A percentile compares a stretch with the other conserved stretches of the same genome.
These are phyloP conservation scores for Zoysia japonica DNA, from an alignment of 176 grass and related monocot species.

Conservation along the genomic window DNA sequence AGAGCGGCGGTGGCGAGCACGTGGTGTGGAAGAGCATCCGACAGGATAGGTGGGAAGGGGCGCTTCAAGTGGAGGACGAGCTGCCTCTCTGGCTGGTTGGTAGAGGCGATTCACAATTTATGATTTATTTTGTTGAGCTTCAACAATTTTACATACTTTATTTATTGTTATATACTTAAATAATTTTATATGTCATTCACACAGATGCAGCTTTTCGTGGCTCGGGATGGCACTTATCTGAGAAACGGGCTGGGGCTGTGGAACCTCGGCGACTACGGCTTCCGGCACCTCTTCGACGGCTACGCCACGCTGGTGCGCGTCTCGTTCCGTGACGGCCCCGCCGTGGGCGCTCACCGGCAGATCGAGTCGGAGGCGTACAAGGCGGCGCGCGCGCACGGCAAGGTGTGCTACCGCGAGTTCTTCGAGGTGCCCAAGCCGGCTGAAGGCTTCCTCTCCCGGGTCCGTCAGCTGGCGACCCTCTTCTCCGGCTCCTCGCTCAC, in stretches of 20 bases:
- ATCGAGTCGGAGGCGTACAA: conserved; percentile 95
- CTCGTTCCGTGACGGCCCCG: conserved; percentile 62
- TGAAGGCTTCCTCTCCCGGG: conserved; percentile 45
- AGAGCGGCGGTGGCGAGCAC: conserved; percentile 45
- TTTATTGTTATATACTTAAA: too few relatives aligned
- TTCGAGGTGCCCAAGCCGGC: conserved; percentile 72
- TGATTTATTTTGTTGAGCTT: too few relatives aligned
- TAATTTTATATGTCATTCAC: too few relatives aligned
- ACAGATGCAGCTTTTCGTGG: background rate
- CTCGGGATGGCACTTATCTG: conserved; percentile 89
- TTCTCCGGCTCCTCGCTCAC: conserved; percentile 91
- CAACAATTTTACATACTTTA: too few relatives aligned
- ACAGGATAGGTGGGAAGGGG: conserved; percentile 89
- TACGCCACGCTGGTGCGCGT: conserved; percentile 93
- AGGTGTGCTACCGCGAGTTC: conserved; percentile 94
- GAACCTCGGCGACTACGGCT: conserved; percentile 85
- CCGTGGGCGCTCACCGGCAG: conserved; percentile 74
- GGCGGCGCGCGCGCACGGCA: conserved; percentile 66
- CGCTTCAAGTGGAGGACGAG: conserved; percentile 61
- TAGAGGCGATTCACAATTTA: background rate
- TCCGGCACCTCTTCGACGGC: conserved; percentile 97
- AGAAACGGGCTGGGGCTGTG: conserved; percentile 89
- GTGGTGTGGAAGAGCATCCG: conserved; percentile 82
- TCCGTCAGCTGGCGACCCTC: conserved; percentile 70
- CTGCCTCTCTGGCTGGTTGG: conserved; percentile 89